Base-by-base conservation (phyloP, 768 basidiomycete genomes). In the Leccinum obscurum region DNA sequence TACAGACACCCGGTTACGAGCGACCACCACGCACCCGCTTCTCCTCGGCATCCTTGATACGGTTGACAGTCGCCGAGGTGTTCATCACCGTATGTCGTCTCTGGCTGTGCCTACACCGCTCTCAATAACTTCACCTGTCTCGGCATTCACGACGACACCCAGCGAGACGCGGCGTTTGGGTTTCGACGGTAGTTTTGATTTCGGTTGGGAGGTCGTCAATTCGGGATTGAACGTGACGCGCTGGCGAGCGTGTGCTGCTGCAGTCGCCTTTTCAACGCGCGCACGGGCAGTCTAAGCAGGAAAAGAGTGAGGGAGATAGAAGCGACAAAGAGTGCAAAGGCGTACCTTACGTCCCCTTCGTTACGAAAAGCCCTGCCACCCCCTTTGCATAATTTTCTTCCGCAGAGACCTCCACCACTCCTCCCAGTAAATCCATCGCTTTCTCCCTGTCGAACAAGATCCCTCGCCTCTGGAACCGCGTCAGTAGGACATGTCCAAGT, bases 21-120 rank as follows among this genome's bases (percentile, higher is more conserved):
- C 35, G 11, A 28, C 22, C 0, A n/a, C 8, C 28, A 71, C 77
- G 37, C 51, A 84, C 89, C 76, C 83, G 87, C 67, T 83, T 85
- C 63, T 83, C 80, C 64, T 86, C 80, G 13, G 84, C 85, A 54
- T 84, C 80, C 62, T 85, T 89, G 55, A 86, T 77, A n/a, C 89
- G 77, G 55, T 76, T 83, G 34, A 82, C 85, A 3, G 88, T 87
- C 4, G 83, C 86, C 6, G 85, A 83, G 0, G 88, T 89, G 64
- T 85, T 91, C 66, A 85, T 75, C n/a, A 91, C 70, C 0, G 92
- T 92, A 61, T 88, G 83, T 57, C 78, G 81, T 37, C 91, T 80
- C 66, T 82, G 77, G 67, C 90, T 92, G 39, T 87, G 83, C 57
- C 88, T 73, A 62, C 30, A 41, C 57, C 55, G 1, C 67, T 72